phyloP scores from a whole-genome alignment of 2,329 filamentous ascomycete species.

The Sordariomycetes sp. region DNA sequence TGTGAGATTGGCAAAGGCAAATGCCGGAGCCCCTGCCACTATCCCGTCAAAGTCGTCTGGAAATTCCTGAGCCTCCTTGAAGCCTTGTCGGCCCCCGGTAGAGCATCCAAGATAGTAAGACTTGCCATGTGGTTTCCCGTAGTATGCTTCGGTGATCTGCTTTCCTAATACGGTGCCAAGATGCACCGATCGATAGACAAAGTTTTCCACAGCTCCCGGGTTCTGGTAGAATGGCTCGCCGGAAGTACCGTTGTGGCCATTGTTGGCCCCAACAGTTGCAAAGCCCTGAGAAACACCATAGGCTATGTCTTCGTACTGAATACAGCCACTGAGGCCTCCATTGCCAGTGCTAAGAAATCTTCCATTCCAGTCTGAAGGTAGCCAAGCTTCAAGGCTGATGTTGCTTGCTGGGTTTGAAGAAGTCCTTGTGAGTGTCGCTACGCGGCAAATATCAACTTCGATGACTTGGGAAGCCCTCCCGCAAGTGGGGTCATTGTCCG shows the following conservation, averaged over 20 bases:
- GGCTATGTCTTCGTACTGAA: conserved; percentile 35
- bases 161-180: conserved; percentile 39
- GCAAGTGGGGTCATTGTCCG: conserved; percentile 29
- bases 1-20: conserved; percentile 22
- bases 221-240: conserved; percentile 21
- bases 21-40: conserved; percentile 36
- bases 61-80: conserved; percentile 41
- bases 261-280: conserved; percentile 38
- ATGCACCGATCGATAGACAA: conserved; percentile 28
- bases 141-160: conserved; percentile 35
- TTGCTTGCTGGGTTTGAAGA: conserved; percentile 29
- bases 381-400: conserved; percentile 37
- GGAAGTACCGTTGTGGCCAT: conserved; percentile 37
- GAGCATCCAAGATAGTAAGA: conserved; percentile 52
- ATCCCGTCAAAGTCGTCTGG: conserved; percentile 50
- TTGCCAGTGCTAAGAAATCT: conserved; percentile 39
- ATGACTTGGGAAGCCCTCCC: conserved; percentile 9
- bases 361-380: conserved; percentile 31
- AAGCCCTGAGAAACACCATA: conserved; percentile 34
- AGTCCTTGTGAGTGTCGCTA: conserved; percentile 12
- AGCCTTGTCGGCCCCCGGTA: conserved; percentile 48
- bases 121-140: conserved; percentile 25
- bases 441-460: conserved; percentile 9
- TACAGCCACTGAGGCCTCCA: conserved; percentile 37
- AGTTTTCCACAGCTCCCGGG: conserved; percentile 25